phyloP scores from a whole-genome alignment of 1,284 basidiomycete species.

The Malassezia sympodialis region DNA sequence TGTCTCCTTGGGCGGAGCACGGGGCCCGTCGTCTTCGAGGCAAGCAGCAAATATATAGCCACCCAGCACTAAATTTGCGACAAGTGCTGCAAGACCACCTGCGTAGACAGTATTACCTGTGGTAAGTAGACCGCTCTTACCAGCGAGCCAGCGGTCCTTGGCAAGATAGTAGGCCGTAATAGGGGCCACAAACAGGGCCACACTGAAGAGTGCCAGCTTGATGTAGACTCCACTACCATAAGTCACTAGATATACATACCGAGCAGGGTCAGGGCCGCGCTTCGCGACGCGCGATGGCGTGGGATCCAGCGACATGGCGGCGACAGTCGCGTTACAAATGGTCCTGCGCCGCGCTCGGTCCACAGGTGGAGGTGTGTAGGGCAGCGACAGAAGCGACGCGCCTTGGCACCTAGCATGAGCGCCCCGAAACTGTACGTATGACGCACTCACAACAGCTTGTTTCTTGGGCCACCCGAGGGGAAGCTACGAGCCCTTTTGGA shows the following conservation, averaged over 20 bases:
- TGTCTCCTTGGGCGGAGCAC: not conserved
- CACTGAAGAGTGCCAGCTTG: conserved; percentile 40
- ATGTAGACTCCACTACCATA: conserved; percentile 31
- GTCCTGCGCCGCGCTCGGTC: not conserved
- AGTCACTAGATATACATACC: conserved; percentile 2
- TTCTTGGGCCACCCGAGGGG: conserved; percentile 74
- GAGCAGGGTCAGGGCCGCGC: conserved; percentile 11
- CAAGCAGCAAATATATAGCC: conserved; percentile 42
- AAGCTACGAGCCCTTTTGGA: conserved; percentile 63
- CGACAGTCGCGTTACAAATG: not conserved
- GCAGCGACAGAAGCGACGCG: not conserved
- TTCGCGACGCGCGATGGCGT: conserved; percentile 15
- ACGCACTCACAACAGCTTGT: conserved; percentile 55
- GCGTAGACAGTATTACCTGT: conserved; percentile 42
- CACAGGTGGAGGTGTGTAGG: conserved; percentile 6
- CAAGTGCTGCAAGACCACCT: conserved; percentile 42
- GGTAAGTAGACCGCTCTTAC: conserved; percentile 15
- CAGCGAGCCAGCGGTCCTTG: conserved; percentile 30
- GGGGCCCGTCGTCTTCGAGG: conserved; percentile 31
- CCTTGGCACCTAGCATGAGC: conserved; percentile 1
- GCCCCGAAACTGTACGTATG: conserved; percentile 12
- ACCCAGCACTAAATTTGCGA: conserved; percentile 41
- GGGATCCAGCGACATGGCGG: conserved; percentile 7
- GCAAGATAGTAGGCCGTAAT: conserved; percentile 36
- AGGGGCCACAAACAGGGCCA: conserved; percentile 38